Conservation (phyloP, 768 basidiomycete species). For the Plicaturopsis crispa region DNA sequence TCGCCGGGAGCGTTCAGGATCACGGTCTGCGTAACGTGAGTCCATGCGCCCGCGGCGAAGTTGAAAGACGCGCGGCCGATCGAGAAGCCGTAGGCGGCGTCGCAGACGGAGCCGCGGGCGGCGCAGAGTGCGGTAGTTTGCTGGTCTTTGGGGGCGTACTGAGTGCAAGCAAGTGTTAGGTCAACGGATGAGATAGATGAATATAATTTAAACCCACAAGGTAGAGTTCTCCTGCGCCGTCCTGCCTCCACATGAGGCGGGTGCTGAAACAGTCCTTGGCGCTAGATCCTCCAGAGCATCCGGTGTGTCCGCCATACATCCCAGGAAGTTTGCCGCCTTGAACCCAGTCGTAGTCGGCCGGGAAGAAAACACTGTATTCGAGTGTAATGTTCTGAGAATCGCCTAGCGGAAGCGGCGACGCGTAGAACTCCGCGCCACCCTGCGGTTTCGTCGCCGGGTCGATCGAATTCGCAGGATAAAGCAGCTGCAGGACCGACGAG, state of each 20-base stretch:
- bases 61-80: conserved; percentile 66
- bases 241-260: conserved; percentile 72
- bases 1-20: conserved; percentile 66
- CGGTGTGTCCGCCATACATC: conserved; percentile 58
- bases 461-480: conserved; percentile 63
- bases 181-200: background rate
- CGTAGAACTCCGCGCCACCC: conserved; percentile 72
- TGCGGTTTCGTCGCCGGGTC: conserved; percentile 56
- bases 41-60: conserved; percentile 62
- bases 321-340: conserved; percentile 83
- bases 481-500: conserved; percentile 46
- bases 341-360: conserved; percentile 67
- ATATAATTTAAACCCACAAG: conserved; percentile 35
- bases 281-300: conserved; percentile 68
- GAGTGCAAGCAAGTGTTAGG: background rate
- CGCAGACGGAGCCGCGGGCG: conserved; percentile 55
- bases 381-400: conserved; percentile 47
- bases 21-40: conserved; percentile 62
- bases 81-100: conserved; percentile 62
- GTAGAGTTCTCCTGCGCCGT: conserved; percentile 70
- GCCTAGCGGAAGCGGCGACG: conserved; percentile 35
- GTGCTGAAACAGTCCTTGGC: conserved; percentile 78
- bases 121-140: conserved; percentile 55
- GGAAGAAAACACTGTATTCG: conserved; percentile 74
- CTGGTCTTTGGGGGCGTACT: conserved; percentile 74